Evolutionary conservation across 345 rosid species (phyloP).

Genomic region (Dipteronia sinensis): DNA sequence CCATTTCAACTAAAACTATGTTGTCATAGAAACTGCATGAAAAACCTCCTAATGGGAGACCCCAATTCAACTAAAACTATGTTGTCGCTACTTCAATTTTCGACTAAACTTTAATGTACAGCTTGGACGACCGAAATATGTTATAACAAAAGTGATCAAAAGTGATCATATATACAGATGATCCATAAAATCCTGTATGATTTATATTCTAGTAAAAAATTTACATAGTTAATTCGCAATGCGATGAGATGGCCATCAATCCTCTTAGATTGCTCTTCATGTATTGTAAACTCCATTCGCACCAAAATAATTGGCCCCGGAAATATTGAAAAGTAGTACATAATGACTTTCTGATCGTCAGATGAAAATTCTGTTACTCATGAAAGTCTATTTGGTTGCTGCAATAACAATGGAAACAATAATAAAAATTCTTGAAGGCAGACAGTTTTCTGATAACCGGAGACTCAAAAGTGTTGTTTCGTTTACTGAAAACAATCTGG

Average conservation of each 20-base stretch:
- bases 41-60: neutral
- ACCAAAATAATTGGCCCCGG: neutral
- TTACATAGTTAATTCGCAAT: neutral
- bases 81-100: neutral
- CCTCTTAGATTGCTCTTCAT: constrained; percentile 3
- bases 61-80: constrained; percentile 6
- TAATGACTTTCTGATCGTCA: no score
- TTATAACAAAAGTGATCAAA: neutral
- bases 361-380: no score
- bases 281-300: neutral
- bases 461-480: no score
- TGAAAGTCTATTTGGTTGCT: no score
- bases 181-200: neutral
- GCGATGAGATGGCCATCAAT: neutral
- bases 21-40: neutral
- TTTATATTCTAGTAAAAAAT: neutral
- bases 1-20: constrained; percentile 6
- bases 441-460: no score
- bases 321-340: no score
- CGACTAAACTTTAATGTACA: constrained; percentile 7
- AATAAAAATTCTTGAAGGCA: no score
- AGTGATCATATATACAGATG: neutral
- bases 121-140: neutral
- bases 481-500: no score
- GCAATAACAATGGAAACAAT: no score